Evolutionary conservation across 139 green algal species (phyloP).

Genomic region (Tetraselmis chui): DNA sequence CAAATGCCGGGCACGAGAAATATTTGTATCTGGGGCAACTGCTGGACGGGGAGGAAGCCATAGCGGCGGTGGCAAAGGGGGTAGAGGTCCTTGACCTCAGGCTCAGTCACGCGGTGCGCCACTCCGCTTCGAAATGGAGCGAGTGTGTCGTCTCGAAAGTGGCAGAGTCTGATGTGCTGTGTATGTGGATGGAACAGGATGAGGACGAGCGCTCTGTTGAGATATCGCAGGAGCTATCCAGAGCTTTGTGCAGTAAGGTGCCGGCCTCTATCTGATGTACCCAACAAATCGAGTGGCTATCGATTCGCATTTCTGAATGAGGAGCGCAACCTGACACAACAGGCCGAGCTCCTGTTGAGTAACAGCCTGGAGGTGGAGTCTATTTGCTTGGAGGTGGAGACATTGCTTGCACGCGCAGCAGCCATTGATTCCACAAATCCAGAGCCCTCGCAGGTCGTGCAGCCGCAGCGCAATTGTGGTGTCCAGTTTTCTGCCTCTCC

Average conservation of each 20-base stretch:
- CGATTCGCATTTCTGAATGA: too few relatives aligned
- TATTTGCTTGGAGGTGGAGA: conserved; percentile 17
- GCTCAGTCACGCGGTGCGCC: conserved; percentile 6
- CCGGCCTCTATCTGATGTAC: too few relatives aligned
- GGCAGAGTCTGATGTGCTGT: conserved; percentile 14
- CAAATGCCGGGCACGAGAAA: conserved; percentile 70
- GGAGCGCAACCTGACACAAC: too few relatives aligned
- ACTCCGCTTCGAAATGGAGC: not conserved
- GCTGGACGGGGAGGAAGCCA: conserved; percentile 24
- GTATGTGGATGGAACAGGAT: conserved; percentile 11
- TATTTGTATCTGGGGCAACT: conserved; percentile 87
- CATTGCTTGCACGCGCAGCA: conserved; percentile 30
- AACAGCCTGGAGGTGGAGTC: conserved; percentile 14
- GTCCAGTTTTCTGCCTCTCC: conserved; percentile 47
- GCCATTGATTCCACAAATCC: not conserved
- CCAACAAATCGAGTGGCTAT: too few relatives aligned
- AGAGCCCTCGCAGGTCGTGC: conserved; percentile 8
- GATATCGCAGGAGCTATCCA: conserved; percentile 28
- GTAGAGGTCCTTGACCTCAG: conserved; percentile 32
- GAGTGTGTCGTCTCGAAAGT: conserved; percentile 6
- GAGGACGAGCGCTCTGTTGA: conserved; percentile 13
- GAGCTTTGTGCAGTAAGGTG: conserved; percentile 51
- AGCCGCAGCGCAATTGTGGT: conserved; percentile 32
- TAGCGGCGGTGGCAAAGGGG: conserved; percentile 24
- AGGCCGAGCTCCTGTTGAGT: conserved; percentile 55